phyloP scores from a whole-genome alignment of 2,329 filamentous ascomycete genomes.

The Fusarium staphyleae region DNA sequence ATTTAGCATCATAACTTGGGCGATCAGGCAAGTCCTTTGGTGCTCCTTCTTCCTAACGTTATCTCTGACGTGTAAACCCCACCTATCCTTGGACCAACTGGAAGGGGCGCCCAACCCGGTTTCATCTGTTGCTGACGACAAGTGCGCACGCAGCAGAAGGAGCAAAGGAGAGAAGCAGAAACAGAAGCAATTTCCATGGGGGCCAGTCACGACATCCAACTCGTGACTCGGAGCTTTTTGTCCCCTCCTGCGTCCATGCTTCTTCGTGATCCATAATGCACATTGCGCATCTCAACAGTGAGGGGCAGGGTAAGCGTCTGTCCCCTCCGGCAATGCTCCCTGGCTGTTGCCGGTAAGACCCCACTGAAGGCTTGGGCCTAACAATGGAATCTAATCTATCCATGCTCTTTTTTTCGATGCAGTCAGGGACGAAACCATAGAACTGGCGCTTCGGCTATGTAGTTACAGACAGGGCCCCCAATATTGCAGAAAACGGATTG shows the following conservation, averaged over 20 bases:
- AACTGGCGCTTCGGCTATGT: constrained; percentile 17
- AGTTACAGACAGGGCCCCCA: constrained; percentile 28
- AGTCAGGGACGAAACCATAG: constrained; percentile 24
- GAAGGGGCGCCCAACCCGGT: constrained; percentile 15
- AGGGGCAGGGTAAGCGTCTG: constrained; percentile 1
- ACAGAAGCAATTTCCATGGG: neutral
- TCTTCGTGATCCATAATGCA: neutral
- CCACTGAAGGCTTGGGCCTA: constrained; percentile 1
- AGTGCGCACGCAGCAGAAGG: constrained; percentile 6
- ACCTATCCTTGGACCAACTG: neutral
- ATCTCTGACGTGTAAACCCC: constrained; percentile 30
- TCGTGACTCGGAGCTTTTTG: neutral
- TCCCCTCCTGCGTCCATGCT: neutral
- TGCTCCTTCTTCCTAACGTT: constrained; percentile 21
- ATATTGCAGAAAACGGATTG: constrained; percentile 29
- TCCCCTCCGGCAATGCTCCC: constrained; percentile 6
- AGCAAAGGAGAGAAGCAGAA: constrained; percentile 1
- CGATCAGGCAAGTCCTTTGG: constrained; percentile 21
- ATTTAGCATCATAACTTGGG: constrained; percentile 4
- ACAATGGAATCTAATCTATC: constrained; percentile 24
- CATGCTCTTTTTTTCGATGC: constrained; percentile 17
- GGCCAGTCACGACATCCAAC: neutral
- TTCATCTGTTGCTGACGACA: constrained; percentile 21
- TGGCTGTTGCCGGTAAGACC: constrained; percentile 18
- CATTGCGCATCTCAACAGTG: constrained; percentile 11